Evolutionary conservation across 1,284 basidiomycete species (phyloP).

Genomic region (Leccinum pachyderme): DNA sequence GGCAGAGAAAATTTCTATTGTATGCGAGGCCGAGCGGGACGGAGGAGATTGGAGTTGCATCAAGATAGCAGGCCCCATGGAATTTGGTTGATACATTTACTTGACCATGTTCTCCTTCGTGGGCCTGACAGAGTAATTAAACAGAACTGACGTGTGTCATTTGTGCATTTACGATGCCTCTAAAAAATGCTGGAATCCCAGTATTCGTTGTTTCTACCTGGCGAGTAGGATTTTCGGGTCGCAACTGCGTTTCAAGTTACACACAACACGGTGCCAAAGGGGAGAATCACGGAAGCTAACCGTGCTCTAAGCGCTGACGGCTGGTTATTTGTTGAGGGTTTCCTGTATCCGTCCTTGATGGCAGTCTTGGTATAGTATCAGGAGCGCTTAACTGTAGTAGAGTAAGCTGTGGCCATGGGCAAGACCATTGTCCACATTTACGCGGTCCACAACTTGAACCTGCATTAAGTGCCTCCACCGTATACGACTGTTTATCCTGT

Average conservation of each 20-base stretch:
- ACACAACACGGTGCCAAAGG: slow-evolving; percentile 39
- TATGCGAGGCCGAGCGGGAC: slow-evolving; percentile 42
- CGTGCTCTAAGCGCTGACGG: slow-evolving; percentile 44
- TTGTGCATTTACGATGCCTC: slow-evolving; percentile 52
- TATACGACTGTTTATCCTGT: slow-evolving; percentile 7
- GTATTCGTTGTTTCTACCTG: slow-evolving; percentile 73
- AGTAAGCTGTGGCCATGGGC: too few species aligned
- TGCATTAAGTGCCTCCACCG: slow-evolving; percentile 2
- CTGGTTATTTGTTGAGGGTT: slow-evolving; percentile 40
- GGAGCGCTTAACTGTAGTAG: too few species aligned
- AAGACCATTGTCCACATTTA: background rate
- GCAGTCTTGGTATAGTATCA: background rate
- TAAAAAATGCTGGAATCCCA: slow-evolving; percentile 52
- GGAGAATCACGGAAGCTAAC: slow-evolving; percentile 41
- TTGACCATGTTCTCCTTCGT: background rate
- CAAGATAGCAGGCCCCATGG: slow-evolving; percentile 64
- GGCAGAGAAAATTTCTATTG: slow-evolving; percentile 59
- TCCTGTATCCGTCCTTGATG: slow-evolving; percentile 2
- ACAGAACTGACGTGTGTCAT: slow-evolving; percentile 60
- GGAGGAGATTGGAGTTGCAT: slow-evolving; percentile 56
- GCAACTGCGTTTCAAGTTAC: slow-evolving; percentile 1
- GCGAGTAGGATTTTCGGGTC: slow-evolving; percentile 36
- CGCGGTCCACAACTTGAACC: slow-evolving; percentile 12
- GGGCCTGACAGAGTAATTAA: slow-evolving; percentile 4
- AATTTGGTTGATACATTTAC: slow-evolving; percentile 47